These are phyloP conservation scores for Solanum pinnatisectum DNA, from an alignment of 257 asterid species.

Conservation along the genomic window DNA sequence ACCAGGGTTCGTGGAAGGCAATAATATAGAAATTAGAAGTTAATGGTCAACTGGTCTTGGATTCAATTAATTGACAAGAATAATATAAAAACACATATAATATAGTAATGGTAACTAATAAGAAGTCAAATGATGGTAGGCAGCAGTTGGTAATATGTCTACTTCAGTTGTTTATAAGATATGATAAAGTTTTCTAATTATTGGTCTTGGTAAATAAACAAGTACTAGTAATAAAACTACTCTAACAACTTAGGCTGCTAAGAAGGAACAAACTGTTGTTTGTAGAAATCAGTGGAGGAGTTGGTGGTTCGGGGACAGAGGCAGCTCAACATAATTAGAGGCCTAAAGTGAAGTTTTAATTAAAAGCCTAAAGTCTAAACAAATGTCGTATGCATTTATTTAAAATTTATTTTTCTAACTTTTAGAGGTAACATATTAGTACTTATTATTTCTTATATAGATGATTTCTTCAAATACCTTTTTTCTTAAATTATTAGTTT, in stretches of 20 bases:
- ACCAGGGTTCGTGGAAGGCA: background rate
- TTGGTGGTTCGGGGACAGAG: background rate
- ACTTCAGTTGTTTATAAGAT: background rate
- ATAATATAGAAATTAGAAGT: background rate
- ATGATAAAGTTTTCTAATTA: background rate
- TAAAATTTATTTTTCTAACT: no score
- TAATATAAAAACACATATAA: background rate
- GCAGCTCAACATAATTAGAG: no score
- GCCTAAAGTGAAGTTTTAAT: no score
- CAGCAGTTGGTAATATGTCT: background rate
- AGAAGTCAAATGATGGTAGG: background rate
- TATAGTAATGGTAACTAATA: background rate
- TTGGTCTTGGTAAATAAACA: background rate
- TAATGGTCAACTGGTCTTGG: background rate
- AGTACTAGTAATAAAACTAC: background rate
- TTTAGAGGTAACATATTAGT: no score
- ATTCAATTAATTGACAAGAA: background rate
- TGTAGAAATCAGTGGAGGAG: background rate
- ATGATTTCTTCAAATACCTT: no score
- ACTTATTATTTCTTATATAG: no score
- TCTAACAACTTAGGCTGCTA: background rate
- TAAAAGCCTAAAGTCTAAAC: no score
- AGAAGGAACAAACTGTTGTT: background rate
- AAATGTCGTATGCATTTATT: no score
- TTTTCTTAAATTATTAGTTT: no score